These are phyloP conservation scores for Ophiorrhiza pumila DNA, from an alignment of 257 asterid genomes.

Conservation along the genomic window DNA sequence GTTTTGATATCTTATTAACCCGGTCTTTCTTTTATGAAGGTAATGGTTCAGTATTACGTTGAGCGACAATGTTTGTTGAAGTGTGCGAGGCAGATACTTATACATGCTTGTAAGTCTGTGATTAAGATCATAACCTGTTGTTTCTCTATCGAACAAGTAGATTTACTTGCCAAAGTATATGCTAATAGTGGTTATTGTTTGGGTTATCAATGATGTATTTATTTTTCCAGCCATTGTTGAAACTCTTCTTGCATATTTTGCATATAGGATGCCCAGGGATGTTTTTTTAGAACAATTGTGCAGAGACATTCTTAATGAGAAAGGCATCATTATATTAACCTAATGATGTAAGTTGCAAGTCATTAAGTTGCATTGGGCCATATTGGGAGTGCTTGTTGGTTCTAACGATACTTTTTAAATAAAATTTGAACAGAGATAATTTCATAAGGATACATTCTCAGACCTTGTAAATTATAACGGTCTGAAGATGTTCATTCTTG, in stretches of 20 bases:
- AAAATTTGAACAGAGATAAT: neutral
- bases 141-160: neutral
- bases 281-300: neutral
- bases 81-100: conserved; percentile 78
- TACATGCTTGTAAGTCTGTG: conserved; percentile 67
- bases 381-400: neutral
- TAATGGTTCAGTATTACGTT: conserved; percentile 64
- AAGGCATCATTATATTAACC: neutral
- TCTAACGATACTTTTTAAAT: neutral
- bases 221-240: neutral
- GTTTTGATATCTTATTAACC: neutral
- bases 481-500: neutral
- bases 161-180: neutral
- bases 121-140: neutral
- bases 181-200: neutral
- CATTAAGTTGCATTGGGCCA: too few relatives aligned
- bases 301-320: neutral
- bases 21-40: conserved; percentile 41
- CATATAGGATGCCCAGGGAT: neutral
- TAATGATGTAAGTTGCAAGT: neutral
- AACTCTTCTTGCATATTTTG: neutral
- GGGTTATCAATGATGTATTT: neutral
- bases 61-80: conserved; percentile 90
- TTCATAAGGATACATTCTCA: neutral
- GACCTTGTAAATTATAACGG: too few relatives aligned